phyloP scores from a whole-genome alignment of 768 basidiomycete genomes.

The Pisolithus albus region DNA sequence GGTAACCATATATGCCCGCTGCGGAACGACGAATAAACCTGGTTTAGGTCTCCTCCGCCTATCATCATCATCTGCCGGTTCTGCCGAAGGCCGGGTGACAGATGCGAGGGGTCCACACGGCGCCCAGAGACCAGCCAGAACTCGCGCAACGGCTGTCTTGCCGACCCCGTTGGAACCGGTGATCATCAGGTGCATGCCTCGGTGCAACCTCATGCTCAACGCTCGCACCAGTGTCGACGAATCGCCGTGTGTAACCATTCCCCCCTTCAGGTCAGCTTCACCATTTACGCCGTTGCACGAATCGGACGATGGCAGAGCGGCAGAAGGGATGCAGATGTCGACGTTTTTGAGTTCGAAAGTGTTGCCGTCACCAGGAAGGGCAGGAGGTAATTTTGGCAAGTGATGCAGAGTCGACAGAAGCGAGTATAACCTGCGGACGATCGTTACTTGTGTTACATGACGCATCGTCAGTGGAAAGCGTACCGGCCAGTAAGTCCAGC shows the following conservation, averaged over 20 bases:
- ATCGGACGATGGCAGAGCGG: background rate
- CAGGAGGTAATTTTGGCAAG: conserved; percentile 45
- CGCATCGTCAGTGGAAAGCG: background rate
- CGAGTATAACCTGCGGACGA: conserved; percentile 59
- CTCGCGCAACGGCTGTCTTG: conserved; percentile 83
- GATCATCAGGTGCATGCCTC: conserved; percentile 87
- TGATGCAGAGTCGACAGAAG: conserved; percentile 82
- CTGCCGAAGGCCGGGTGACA: conserved; percentile 25
- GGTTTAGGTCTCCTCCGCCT: conserved; percentile 21
- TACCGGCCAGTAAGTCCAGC: conserved; percentile 76
- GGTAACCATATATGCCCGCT: conserved; percentile 86
- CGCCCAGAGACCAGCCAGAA: conserved; percentile 87
- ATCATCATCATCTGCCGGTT: conserved; percentile 30
- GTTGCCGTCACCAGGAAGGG: conserved; percentile 27
- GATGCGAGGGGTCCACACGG: conserved; percentile 34
- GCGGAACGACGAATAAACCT: conserved; percentile 82
- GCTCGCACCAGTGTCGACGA: conserved; percentile 54
- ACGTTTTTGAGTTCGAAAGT: conserved; percentile 62
- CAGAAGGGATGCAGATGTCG: conserved; percentile 58
- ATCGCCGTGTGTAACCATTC: background rate
- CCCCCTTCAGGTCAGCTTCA: background rate
- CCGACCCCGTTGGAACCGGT: conserved; percentile 91
- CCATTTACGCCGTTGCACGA: conserved; percentile 1
- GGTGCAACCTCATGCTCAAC: conserved; percentile 53
- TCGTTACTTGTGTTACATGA: background rate